Base-by-base conservation (phyloP, 345 rosid genomes). In the Atalantia buxifolia region DNA sequence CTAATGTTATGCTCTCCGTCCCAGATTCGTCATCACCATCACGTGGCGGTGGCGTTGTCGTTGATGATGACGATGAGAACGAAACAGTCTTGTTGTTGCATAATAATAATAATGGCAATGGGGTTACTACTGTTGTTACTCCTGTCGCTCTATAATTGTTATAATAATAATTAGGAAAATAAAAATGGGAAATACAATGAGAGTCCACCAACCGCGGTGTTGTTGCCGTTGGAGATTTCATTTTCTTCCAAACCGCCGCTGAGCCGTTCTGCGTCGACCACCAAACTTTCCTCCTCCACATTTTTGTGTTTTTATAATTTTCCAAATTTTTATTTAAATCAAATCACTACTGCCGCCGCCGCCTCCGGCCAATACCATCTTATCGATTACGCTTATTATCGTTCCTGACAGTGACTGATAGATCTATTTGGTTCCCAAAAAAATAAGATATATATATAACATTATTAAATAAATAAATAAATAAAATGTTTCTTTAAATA, bases 211-310 rank as follows among this genome's bases (percentile, higher is more conserved):
- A 33, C 10, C 35, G 36, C 5, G 4, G 9, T 9, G 21, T 12
- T 13, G 40, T 22, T 5, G 42, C 24, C 22, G 22, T 3, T 28
- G 45, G 12, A 38, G 30, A 67, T 67, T 67, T 67, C 24, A 25
- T n/a, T 14, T 22, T 55, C 77, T 72, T 74, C 76, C 67, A 79
- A 61, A 59, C 80, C 38, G 81, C 81, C 75, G 78, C 72, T 1
- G 77, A 66, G 6, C 65, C 4, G 9, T 76, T 65, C 76, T 71
- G 81, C 81, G 70, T 80, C 38, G 82, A 71, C 24, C 53, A 36
- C 74, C 81, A 80, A 21, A 81, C 66, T 38, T 45, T 45, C 16
- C 79, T 79, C 66, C 88, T 81, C 88, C 86, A 84, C 89, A 87
- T 84, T 28, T 6, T 69, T 66, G 22, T 4, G 22, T 4, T 5